Percentiles rank a stretch among this genome's conserved stretches.
These are phyloP conservation scores for Phytophthora tubulina DNA, from an alignment of 352 stramenopile species.

Conservation along the genomic window DNA sequence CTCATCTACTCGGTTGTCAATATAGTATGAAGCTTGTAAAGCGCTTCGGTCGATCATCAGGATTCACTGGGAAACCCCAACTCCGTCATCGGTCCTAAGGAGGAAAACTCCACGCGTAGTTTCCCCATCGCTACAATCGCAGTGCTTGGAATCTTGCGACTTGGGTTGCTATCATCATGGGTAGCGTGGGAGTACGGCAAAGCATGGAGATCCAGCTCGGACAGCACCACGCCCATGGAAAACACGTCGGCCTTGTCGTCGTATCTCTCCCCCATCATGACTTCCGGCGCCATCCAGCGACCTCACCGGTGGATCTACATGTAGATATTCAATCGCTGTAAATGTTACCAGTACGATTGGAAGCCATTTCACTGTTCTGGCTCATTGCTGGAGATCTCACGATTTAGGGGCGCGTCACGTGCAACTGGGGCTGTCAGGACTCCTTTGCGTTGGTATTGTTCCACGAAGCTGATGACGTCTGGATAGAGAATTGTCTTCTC, in stretches of 20 bases:
- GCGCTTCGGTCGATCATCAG: conserved; percentile 40
- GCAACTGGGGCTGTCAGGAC: conserved; percentile 63
- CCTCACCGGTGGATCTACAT: too few relatives aligned
- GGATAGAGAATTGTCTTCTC: conserved; percentile 62
- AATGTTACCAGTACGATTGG: not conserved
- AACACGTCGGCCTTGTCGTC: conserved; percentile 45
- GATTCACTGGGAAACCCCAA: conserved; percentile 41
- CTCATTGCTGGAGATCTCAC: conserved; percentile 59
- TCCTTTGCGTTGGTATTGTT: conserved; percentile 77
- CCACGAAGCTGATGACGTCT: conserved; percentile 82
- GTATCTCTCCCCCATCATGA: conserved; percentile 40
- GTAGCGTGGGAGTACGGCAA: conserved; percentile 36
- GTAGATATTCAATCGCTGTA: too few relatives aligned
- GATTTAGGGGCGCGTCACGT: conserved; percentile 58
- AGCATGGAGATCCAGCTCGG: conserved; percentile 38
- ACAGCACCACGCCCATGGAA: conserved; percentile 44
- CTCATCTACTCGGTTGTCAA: conserved; percentile 37
- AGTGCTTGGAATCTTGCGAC: conserved; percentile 42
- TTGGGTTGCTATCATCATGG: conserved; percentile 26
- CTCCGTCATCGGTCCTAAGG: conserved; percentile 17
- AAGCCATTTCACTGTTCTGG: not conserved
- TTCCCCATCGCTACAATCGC: conserved; percentile 51
- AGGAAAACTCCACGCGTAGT: conserved; percentile 47
- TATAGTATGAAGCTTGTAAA: conserved; percentile 50
- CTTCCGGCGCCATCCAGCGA: conserved; percentile 43